These are phyloP conservation scores for Ganoderma multipileum DNA, from an alignment of 1,284 basidiomycete genomes.

Conservation along the genomic window DNA sequence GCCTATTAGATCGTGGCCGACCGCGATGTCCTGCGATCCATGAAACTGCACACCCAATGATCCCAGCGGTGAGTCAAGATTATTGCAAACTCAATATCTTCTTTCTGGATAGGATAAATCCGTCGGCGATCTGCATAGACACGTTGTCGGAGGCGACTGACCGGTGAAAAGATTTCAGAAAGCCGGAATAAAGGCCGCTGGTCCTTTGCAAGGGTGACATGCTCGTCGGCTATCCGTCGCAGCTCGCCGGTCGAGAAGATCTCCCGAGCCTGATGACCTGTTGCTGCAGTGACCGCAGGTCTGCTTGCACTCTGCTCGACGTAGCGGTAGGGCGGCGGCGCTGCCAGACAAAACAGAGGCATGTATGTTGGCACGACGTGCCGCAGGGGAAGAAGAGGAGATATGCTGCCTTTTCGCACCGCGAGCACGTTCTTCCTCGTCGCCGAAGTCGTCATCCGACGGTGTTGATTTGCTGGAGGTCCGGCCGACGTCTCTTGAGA, in stretches of 20 bases:
- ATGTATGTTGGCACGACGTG: constrained; percentile 32
- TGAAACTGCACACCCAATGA: constrained; percentile 75
- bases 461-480: constrained; percentile 28
- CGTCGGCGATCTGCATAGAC: neutral
- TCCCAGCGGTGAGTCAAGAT: constrained; percentile 73
- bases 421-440: constrained; percentile 40
- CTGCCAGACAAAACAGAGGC: constrained; percentile 29
- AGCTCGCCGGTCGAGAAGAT: constrained; percentile 75
- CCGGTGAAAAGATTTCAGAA: constrained; percentile 68
- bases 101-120: constrained; percentile 51
- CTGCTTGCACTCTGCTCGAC: constrained; percentile 7
- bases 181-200: constrained; percentile 66
- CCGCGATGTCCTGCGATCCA: constrained; percentile 68
- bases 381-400: constrained; percentile 43
- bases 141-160: constrained; percentile 34
- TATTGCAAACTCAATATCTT: constrained; percentile 71
- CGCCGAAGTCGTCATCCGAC: constrained; percentile 30
- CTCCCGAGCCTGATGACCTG: constrained; percentile 18
- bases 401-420: constrained; percentile 63
- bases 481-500: constrained; percentile 57
- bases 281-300: neutral
- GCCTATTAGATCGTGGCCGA: constrained; percentile 53
- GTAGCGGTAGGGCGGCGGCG: constrained; percentile 4
- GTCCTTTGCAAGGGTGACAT: constrained; percentile 64
- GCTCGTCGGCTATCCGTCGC: constrained; percentile 72